These are phyloP conservation scores for Globisporangium lucens DNA, from an alignment of 352 stramenopile genomes.

Conservation along the genomic window DNA sequence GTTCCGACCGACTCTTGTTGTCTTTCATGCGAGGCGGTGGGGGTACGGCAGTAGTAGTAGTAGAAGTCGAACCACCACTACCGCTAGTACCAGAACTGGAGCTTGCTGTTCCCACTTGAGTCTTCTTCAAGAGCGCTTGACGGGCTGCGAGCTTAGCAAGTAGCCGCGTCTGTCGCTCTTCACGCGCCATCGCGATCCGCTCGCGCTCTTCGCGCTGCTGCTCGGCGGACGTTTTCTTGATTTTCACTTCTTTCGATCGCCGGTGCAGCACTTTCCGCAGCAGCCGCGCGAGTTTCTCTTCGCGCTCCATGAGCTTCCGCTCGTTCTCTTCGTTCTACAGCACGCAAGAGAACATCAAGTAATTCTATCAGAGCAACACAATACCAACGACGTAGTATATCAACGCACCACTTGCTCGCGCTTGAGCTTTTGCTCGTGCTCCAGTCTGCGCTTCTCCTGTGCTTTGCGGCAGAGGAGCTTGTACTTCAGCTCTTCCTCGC, in stretches of 20 bases:
- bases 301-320: slow-evolving; percentile 62
- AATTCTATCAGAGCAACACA: not conserved
- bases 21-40: slow-evolving; percentile 8
- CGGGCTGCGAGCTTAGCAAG: slow-evolving; percentile 39
- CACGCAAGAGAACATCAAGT: not conserved
- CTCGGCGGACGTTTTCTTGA: slow-evolving; percentile 38
- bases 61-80: not conserved
- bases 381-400: not conserved
- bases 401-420: slow-evolving; percentile 32
- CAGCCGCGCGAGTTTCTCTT: slow-evolving; percentile 62
- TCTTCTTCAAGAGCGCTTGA: slow-evolving; percentile 12
- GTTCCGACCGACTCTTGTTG: slow-evolving; percentile 9
- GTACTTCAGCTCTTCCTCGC: slow-evolving; percentile 46
- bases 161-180: slow-evolving; percentile 59
- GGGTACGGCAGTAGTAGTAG: not conserved
- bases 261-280: slow-evolving; percentile 55
- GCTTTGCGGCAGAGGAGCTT: slow-evolving; percentile 37
- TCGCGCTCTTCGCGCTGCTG: slow-evolving; percentile 70
- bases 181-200: slow-evolving; percentile 59
- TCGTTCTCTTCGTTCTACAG: slow-evolving; percentile 55
- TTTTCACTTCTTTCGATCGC: slow-evolving; percentile 41
- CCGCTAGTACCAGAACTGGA: not conserved
- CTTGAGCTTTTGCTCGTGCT: slow-evolving; percentile 34
- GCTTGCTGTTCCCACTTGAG: not conserved
- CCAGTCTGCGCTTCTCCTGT: slow-evolving; percentile 34